Evolutionary conservation across 345 rosid species (phyloP).

Genomic region (Erysimum cheiranthoides): DNA sequence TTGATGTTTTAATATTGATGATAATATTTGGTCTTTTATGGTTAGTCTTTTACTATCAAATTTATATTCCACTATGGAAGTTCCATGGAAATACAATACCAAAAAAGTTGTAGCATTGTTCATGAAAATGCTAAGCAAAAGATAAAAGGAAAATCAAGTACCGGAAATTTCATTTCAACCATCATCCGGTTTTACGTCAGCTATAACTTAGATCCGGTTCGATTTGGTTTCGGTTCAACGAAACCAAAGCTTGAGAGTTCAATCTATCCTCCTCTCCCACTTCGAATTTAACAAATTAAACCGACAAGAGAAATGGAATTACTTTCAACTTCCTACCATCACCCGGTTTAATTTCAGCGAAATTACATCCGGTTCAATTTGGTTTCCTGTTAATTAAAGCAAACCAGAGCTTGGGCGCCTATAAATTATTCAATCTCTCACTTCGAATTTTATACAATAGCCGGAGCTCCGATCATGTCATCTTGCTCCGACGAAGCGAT

Average conservation of each 20-base stretch:
- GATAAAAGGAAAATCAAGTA: background rate
- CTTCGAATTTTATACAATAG: background rate
- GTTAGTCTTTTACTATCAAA: background rate
- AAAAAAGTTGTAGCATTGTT: background rate
- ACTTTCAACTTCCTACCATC: too few species aligned
- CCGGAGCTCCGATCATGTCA: slow-evolving; percentile 53
- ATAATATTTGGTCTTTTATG: background rate
- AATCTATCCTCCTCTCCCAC: background rate
- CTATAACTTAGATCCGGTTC: background rate
- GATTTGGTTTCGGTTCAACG: background rate
- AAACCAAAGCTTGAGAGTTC: background rate
- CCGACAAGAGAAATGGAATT: too few species aligned
- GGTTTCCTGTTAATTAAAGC: background rate
- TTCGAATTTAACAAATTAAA: background rate
- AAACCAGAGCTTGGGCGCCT: background rate
- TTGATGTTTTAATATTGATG: background rate
- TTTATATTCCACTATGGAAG: background rate
- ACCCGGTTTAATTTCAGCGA: background rate
- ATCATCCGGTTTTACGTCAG: background rate
- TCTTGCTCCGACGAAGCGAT: slow-evolving; percentile 38
- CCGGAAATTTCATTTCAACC: slow-evolving; percentile 4
- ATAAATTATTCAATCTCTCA: slow-evolving; percentile 1
- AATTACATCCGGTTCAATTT: background rate
- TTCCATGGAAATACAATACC: slow-evolving; percentile 7
- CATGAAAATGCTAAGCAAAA: background rate